A percentile compares a stretch with the other conserved stretches of the same genome.
These are phyloP conservation scores for Laburnicola sp. DNA, from an alignment of 2,329 filamentous ascomycete genomes.

Conservation along the genomic window DNA sequence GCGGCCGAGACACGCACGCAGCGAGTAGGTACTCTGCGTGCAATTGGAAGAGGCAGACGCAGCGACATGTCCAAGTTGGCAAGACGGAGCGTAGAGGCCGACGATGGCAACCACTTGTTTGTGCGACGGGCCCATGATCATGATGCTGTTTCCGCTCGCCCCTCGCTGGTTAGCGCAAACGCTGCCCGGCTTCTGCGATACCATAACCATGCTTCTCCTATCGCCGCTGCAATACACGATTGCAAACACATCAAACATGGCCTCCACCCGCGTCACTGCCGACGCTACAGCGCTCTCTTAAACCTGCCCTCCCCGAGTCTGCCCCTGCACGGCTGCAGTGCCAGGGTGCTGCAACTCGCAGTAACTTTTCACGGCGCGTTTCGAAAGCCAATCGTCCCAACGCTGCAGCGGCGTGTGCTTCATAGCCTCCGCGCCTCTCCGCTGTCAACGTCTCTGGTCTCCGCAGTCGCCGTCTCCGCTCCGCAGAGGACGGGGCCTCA, in stretches of 20 bases:
- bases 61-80: no score
- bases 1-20: neutral
- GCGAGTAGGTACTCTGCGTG: neutral
- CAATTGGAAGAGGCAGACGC: no score
- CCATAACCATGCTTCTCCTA: neutral
- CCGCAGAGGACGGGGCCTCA: constrained; percentile 9
- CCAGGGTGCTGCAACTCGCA: constrained; percentile 14
- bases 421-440: constrained; percentile 17
- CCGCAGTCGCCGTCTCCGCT: constrained; percentile 10
- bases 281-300: constrained; percentile 15
- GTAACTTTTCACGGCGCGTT: constrained; percentile 6
- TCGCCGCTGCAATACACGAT: constrained; percentile 11
- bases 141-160: no score
- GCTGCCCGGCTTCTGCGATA: neutral
- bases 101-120: no score
- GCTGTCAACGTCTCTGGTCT: constrained; percentile 2
- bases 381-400: constrained; percentile 18
- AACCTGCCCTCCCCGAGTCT: constrained; percentile 4
- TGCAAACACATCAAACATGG: constrained; percentile 13
- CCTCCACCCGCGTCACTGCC: constrained; percentile 1
- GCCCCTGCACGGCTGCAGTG: constrained; percentile 5
- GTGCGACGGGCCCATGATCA: no score
- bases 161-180: no score
- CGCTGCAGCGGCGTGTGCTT: constrained; percentile 21
- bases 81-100: no score